Conservation (phyloP, 257 asterid genomes). For the Plantago major region DNA sequence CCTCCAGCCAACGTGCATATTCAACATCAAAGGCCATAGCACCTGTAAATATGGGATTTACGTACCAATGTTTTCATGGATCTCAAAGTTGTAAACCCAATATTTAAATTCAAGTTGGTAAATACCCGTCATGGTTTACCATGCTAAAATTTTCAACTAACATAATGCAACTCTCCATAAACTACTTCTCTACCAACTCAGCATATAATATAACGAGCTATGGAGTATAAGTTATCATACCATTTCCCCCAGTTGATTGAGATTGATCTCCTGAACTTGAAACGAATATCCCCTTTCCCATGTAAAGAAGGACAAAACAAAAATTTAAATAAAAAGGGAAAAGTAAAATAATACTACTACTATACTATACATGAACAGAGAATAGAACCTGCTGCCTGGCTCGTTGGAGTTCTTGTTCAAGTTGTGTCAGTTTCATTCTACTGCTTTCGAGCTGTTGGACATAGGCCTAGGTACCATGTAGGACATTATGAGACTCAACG, state of each 20-base stretch:
- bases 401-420: slow-evolving; percentile 98
- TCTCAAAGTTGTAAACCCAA: slow-evolving; percentile 28
- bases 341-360: neutral
- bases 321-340: too few species aligned
- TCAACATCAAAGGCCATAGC: slow-evolving; percentile 88
- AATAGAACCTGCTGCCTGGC: slow-evolving; percentile 90
- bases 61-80: slow-evolving; percentile 24
- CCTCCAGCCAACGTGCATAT: slow-evolving; percentile 84
- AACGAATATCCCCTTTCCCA: slow-evolving; percentile 77
- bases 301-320: slow-evolving; percentile 11
- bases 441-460: slow-evolving; percentile 98
- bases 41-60: slow-evolving; percentile 37
- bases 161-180: neutral
- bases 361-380: slow-evolving; percentile 2
- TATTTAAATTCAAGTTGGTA: slow-evolving; percentile 6
- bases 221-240: slow-evolving; percentile 41
- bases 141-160: neutral
- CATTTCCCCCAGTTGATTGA: slow-evolving; percentile 86
- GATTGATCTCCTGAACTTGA: slow-evolving; percentile 98
- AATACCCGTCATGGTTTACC: too few species aligned
- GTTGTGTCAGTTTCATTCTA: slow-evolving; percentile 98
- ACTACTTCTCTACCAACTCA: too few species aligned
- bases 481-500: neutral
- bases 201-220: neutral
- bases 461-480: slow-evolving; percentile 61